phyloP scores from a whole-genome alignment of 768 basidiomycete genomes.

The Hortiboletus flavorubellus region DNA sequence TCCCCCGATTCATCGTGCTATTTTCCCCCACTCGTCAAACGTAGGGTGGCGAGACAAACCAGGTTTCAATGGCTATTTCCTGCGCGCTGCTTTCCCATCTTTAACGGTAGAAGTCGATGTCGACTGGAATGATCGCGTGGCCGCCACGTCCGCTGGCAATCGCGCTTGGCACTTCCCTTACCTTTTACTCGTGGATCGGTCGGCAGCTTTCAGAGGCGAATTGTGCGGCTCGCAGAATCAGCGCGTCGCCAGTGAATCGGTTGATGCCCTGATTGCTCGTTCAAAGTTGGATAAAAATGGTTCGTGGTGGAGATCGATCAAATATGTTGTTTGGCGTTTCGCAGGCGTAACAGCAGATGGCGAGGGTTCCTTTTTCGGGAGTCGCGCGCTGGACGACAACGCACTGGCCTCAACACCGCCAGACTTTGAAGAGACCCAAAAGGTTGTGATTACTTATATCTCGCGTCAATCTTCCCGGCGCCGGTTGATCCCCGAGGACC shows the following conservation, averaged over 20 bases:
- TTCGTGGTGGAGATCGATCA: conserved; percentile 79
- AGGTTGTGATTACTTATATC: conserved; percentile 70
- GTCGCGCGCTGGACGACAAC: not conserved
- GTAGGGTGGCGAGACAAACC: conserved; percentile 73
- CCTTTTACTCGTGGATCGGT: conserved; percentile 69
- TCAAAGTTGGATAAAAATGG: conserved; percentile 35
- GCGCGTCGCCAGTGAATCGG: conserved; percentile 69
- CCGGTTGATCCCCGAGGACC: conserved; percentile 53
- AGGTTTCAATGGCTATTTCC: conserved; percentile 73
- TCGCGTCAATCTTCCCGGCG: conserved; percentile 56
- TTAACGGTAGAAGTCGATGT: conserved; percentile 61
- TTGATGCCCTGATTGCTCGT: conserved; percentile 45
- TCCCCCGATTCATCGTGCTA: conserved; percentile 61
- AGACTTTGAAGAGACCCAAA: conserved; percentile 40
- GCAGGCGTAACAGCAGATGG: conserved; percentile 44
- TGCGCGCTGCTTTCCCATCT: conserved; percentile 71
- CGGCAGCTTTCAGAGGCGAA: conserved; percentile 67
- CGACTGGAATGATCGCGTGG: conserved; percentile 70
- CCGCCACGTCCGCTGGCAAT: conserved; percentile 22
- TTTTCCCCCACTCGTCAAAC: conserved; percentile 62
- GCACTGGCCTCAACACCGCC: not conserved
- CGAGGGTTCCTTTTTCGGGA: conserved; percentile 25
- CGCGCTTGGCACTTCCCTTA: conserved; percentile 72
- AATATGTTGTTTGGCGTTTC: conserved; percentile 62
- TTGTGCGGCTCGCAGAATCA: conserved; percentile 64